Conservation (phyloP, 768 basidiomycete species). For the Crucibulum laeve region DNA sequence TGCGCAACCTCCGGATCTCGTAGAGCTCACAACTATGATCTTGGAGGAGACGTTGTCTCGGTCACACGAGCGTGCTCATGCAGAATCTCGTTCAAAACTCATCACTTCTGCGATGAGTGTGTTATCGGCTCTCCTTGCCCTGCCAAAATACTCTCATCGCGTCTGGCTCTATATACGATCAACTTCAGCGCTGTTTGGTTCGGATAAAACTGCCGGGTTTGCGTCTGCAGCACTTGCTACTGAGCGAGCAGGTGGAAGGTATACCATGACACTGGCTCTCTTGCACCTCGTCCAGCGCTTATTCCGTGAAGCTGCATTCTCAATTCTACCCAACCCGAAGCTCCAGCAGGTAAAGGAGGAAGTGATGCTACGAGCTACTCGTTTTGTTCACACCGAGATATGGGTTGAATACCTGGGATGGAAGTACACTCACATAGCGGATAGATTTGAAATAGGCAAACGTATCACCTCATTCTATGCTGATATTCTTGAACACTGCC, state of each 20-base stretch:
- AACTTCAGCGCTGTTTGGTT: slow-evolving; percentile 71
- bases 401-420: slow-evolving; percentile 86
- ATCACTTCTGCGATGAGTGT: slow-evolving; percentile 82
- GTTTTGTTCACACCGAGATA: slow-evolving; percentile 80
- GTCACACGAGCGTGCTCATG: slow-evolving; percentile 32
- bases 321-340: slow-evolving; percentile 51
- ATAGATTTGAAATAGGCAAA: slow-evolving; percentile 79
- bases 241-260: slow-evolving; percentile 68
- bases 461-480: slow-evolving; percentile 64
- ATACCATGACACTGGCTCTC: slow-evolving; percentile 79
- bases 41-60: slow-evolving; percentile 74
- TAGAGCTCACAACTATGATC: slow-evolving; percentile 77
- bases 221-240: slow-evolving; percentile 63
- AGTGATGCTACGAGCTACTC: slow-evolving; percentile 71
- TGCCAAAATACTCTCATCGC: slow-evolving; percentile 72
- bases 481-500: slow-evolving; percentile 59
- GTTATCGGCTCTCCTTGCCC: slow-evolving; percentile 67
- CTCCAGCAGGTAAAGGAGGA: slow-evolving; percentile 78
- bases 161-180: slow-evolving; percentile 89
- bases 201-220: slow-evolving; percentile 49
- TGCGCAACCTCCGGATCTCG: slow-evolving; percentile 61
- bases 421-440: slow-evolving; percentile 80
- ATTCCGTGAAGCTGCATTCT: slow-evolving; percentile 66
- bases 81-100: slow-evolving; percentile 50
- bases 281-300: slow-evolving; percentile 74